These are phyloP conservation scores for Fonsecaea erecta DNA, from an alignment of 2,329 filamentous ascomycete species.

Conservation along the genomic window DNA sequence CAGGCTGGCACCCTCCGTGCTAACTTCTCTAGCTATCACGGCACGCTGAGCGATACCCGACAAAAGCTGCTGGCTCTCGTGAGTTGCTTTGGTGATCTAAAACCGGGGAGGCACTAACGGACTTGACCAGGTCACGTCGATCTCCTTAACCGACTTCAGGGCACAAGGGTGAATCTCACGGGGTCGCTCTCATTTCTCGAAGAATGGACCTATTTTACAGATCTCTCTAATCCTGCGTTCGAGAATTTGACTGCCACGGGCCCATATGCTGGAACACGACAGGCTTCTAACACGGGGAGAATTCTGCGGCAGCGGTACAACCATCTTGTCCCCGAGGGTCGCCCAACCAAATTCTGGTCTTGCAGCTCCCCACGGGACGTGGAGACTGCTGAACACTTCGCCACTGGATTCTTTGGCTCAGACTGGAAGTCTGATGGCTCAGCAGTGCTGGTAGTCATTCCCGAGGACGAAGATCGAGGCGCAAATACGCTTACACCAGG, in stretches of 20 bases:
- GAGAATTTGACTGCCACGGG: conserved; percentile 61
- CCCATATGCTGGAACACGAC: conserved; percentile 60
- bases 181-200: conserved; percentile 61
- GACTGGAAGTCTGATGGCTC: conserved; percentile 46
- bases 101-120: not conserved
- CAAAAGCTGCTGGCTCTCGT: conserved; percentile 55
- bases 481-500: conserved; percentile 63
- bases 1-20: not conserved
- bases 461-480: conserved; percentile 56
- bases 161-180: conserved; percentile 48
- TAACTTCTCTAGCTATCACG: conserved; percentile 55
- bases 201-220: conserved; percentile 60
- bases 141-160: conserved; percentile 55
- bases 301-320: conserved; percentile 59
- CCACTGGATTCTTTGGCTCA: conserved; percentile 59
- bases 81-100: conserved; percentile 40
- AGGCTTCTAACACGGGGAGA: conserved; percentile 60
- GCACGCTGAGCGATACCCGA: conserved; percentile 64
- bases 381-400: conserved; percentile 62
- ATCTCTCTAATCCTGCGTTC: conserved; percentile 48
- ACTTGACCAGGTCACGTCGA: conserved; percentile 50
- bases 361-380: conserved; percentile 60
- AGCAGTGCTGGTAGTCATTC: conserved; percentile 57
- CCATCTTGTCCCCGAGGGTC: conserved; percentile 48
- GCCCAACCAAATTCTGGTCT: conserved; percentile 57